Evolutionary conservation across 352 stramenopile species (phyloP).

Genomic region (Elongisporangium anandrum): DNA sequence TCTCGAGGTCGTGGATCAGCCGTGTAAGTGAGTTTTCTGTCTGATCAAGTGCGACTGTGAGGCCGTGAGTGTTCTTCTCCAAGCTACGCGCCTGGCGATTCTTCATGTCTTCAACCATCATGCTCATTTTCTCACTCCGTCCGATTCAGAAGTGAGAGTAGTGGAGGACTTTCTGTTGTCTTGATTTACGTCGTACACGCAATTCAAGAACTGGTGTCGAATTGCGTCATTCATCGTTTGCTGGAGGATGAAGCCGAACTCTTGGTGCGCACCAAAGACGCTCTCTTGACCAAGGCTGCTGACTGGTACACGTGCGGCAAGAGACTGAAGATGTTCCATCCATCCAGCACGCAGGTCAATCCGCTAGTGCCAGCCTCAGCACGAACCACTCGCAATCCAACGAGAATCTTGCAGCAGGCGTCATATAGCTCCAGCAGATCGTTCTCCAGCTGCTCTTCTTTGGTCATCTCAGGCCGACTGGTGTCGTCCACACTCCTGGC

Average conservation of each 20-base stretch:
- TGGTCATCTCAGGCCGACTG: slow-evolving; percentile 5
- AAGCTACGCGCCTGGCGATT: no score
- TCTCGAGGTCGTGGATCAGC: no score
- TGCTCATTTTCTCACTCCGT: background rate
- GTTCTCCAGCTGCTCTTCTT: slow-evolving; percentile 38
- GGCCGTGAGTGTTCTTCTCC: no score
- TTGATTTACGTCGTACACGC: no score
- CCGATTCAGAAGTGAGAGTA: background rate
- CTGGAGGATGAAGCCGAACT: slow-evolving; percentile 20
- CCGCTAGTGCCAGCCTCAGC: slow-evolving; percentile 65
- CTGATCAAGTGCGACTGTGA: no score
- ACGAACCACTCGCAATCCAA: slow-evolving; percentile 43
- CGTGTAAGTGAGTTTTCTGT: no score
- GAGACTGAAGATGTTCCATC: slow-evolving; percentile 62
- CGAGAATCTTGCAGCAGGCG: slow-evolving; percentile 37
- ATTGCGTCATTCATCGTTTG: background rate
- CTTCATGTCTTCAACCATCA: background rate
- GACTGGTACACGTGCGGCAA: slow-evolving; percentile 36
- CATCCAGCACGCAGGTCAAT: slow-evolving; percentile 48
- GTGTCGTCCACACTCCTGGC: background rate
- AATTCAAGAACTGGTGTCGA: background rate
- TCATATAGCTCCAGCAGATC: slow-evolving; percentile 60
- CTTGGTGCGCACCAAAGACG: slow-evolving; percentile 30
- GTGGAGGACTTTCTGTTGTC: no score
- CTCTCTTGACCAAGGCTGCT: slow-evolving; percentile 12